Evolutionary conservation across 2,329 filamentous ascomycete genomes (phyloP).

Genomic region (Talaromyces rugulosus): DNA sequence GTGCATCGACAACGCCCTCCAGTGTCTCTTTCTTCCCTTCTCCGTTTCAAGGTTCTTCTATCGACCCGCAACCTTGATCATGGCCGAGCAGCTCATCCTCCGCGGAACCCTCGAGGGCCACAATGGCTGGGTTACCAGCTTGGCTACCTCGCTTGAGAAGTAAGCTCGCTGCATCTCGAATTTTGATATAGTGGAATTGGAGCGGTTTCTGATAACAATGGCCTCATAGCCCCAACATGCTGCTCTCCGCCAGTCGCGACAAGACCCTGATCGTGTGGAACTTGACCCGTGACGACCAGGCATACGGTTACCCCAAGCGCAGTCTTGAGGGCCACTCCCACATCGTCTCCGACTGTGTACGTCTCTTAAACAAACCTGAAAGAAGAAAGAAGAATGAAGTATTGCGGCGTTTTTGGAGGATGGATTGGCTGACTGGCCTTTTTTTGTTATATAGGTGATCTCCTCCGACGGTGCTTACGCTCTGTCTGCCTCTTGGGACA

Average conservation of each 20-base stretch:
- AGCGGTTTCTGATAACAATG: conserved; percentile 32
- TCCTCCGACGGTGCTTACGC: conserved; percentile 99
- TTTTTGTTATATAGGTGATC: conserved; percentile 68
- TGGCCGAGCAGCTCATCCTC: conserved; percentile 93
- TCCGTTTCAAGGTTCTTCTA: conserved; percentile 35
- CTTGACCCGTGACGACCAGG: conserved; percentile 95
- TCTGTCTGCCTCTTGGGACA: conserved; percentile 98
- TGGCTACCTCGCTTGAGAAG: conserved; percentile 99
- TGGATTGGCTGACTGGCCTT: conserved; percentile 21
- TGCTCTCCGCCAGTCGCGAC: conserved; percentile 94
- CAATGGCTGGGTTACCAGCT: conserved; percentile 98
- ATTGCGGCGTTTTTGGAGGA: neutral
- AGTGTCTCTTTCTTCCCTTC: conserved; percentile 23
- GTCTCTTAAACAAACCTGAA: conserved; percentile 40
- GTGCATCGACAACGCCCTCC: conserved; percentile 38
- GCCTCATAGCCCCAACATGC: conserved; percentile 85
- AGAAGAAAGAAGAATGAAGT: neutral
- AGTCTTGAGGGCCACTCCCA: conserved; percentile 98
- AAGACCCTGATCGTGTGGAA: conserved; percentile 99
- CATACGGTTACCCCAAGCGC: conserved; percentile 99
- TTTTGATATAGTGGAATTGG: conserved; percentile 11
- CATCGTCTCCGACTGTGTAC: conserved; percentile 99
- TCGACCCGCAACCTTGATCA: conserved; percentile 47
- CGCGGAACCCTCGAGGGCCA: conserved; percentile 98
- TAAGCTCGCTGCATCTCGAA: conserved; percentile 47